Base-by-base conservation (phyloP, 148 eudicot species). In the Rheum nobile region DNA sequence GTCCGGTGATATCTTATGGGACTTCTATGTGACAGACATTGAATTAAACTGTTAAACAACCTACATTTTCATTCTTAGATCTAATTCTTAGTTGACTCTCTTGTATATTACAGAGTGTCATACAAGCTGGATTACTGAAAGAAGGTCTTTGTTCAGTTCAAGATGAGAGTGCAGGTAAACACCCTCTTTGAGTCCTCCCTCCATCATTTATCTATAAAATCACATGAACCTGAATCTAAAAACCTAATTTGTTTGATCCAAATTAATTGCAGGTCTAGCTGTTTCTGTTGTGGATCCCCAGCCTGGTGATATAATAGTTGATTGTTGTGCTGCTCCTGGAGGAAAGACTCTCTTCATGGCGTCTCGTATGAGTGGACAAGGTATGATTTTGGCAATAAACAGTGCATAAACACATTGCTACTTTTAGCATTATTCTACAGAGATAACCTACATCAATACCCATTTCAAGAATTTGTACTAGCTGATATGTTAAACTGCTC, bases 291-390 rank as follows among this genome's bases (percentile, higher is more conserved):
- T 94, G 74, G 98, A 94, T 80, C 91, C 98, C 74, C 84, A 82
- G 67, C 96, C 98, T 77, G 95, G 89, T 75, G 98, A 94, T 76
- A 78, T 74, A 78, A 88, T 94, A 26, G 39, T 89, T 80, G 98
- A 94, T 80, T 94, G 97, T 83, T 94, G 98, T 81, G 98, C 97
- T 77, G 98, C 98, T 79, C 98, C 97, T 71, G 98, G 98, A 43
- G 98, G 98, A 24, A 94, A 94, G 79, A 89, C 98, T 50, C 85
- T 94, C 59, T 91, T 94, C 86, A 88, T 94, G 92, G 97, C 98
- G 8, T 83, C 98, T 74, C 82, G 85, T 71, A 75, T 94, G 78
- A 83, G 77, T 77, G 97, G 93, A 55, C 86, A 79, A 85, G 98
- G 97, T 94, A 82, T 57, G 11, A n/a, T 14, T 29, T 59, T 75